Percentiles rank a stretch among this genome's conserved stretches.
These are phyloP conservation scores for Zygosaccharomyces sapae DNA, from an alignment of 1,139 yeast species.

Conservation along the genomic window DNA sequence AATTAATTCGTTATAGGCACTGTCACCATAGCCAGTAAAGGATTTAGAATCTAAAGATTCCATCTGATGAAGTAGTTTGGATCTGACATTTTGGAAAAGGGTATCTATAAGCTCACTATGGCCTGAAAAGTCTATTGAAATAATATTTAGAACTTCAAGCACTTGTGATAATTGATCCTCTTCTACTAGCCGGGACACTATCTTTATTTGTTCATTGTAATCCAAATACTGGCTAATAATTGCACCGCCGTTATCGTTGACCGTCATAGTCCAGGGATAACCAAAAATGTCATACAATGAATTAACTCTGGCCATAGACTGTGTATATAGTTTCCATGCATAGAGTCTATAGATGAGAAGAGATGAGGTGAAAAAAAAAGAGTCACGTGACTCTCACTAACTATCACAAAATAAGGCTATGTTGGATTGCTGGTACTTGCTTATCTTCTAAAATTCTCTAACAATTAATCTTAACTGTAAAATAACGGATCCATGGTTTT, in stretches of 20 bases:
- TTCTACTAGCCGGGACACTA: slow-evolving; percentile 19
- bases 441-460: too few relatives aligned
- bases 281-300: too few relatives aligned
- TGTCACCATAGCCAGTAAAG: slow-evolving; percentile 3
- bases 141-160: slow-evolving; percentile 16
- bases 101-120: not conserved
- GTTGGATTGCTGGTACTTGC: too few relatives aligned
- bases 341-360: too few relatives aligned
- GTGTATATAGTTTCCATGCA: too few relatives aligned
- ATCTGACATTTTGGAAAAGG: not conserved
- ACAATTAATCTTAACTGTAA: too few relatives aligned
- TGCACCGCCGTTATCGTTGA: not conserved
- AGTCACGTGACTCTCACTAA: too few relatives aligned
- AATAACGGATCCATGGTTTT: too few relatives aligned
- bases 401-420: too few relatives aligned
- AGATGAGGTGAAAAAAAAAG: too few relatives aligned
- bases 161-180: slow-evolving; percentile 17
- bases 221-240: slow-evolving; percentile 1
- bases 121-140: slow-evolving; percentile 11
- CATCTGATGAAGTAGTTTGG: slow-evolving; percentile 5
- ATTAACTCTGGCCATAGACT: not conserved
- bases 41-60: slow-evolving; percentile 5
- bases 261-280: not conserved
- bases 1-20: not conserved
- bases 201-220: slow-evolving; percentile 10